Evolutionary conservation across 352 stramenopile species (phyloP), one percentile per base, ranked within the genome.

Genomic region (Globisporangium splendens): DNA sequence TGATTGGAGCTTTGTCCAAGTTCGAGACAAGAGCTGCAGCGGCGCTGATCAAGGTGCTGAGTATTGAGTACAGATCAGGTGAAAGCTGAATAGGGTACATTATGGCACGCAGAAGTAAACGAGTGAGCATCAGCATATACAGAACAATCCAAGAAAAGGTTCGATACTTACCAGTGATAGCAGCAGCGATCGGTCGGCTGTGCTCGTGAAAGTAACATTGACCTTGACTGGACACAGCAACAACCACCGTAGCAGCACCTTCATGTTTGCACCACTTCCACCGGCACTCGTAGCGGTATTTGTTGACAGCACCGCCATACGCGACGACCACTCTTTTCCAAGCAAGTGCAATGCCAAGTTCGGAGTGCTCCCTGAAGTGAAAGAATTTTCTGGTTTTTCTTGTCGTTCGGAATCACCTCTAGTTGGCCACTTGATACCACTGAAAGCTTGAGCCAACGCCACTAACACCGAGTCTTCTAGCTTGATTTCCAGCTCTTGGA

Each of bases 401-500:
- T 56, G 48, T 20, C 62, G 72, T 21, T 69, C 51, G 0, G 54
- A 66, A n/a, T 53, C 66, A 14, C 53, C 47, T 6, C 56, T 62
- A 39, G 75, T 50, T 0, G 77, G 75, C 83, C 83, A 93, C 49
- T 88, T 64, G 50, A 93, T 77, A 3, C 80, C 83, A 18, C 70
- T 88, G 54, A 94, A 86, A 8, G 87, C 85, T 59, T 91, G 73
- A 14, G 83, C 82, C 11, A 90, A 71, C 18, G 81, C 83, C 24
- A 94, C 79, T 17, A 94, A 68, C 14, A 85, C 72, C 21, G 83
- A 83, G 49, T 94, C 85, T 65, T 94, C 85, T 1, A 94, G 44
- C 38, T 94, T 94, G 43, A 94, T 88, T 60, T 92, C 83, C n/a
- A 94, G 63, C 51, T 94, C 85, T 61, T 94, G 85, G 18, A 94